These are phyloP conservation scores for Gastroboletus turbinatus DNA, from an alignment of 1,284 basidiomycete species.

Conservation along the genomic window DNA sequence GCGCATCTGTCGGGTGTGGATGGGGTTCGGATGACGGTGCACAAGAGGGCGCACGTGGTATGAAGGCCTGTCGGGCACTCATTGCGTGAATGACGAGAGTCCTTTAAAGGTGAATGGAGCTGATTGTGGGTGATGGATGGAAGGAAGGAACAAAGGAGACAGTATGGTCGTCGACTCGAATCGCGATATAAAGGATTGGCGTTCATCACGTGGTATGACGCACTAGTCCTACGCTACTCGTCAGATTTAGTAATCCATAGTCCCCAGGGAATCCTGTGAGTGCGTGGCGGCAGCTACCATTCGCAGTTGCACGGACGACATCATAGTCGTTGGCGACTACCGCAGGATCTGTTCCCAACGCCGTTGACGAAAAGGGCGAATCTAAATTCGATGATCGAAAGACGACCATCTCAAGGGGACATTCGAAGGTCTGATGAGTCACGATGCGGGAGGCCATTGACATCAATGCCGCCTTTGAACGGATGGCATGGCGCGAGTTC, in stretches of 20 bases:
- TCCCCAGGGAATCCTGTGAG: neutral
- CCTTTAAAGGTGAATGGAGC: too few relatives aligned
- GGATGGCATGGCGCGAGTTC: neutral
- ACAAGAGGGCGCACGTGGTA: constrained; percentile 21
- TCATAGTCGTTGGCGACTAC: neutral
- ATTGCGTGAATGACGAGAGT: constrained; percentile 5
- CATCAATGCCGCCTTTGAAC: neutral
- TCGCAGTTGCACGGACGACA: neutral
- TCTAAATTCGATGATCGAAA: neutral
- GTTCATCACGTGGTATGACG: constrained; percentile 19
- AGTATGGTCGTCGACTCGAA: neutral
- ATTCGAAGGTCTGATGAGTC: neutral
- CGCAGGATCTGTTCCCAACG: neutral
- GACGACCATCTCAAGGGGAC: neutral
- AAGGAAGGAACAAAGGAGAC: neutral
- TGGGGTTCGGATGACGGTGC: constrained; percentile 7
- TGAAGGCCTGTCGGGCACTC: constrained; percentile 30
- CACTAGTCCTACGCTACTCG: neutral
- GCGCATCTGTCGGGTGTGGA: constrained; percentile 3
- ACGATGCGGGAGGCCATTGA: neutral
- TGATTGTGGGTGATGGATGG: neutral
- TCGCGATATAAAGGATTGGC: constrained; percentile 8
- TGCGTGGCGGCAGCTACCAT: neutral
- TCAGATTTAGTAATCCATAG: too few relatives aligned
- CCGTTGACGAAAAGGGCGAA: neutral